Base-by-base conservation (phyloP, 768 basidiomycete species). In the Cystobasidium ongulense region DNA sequence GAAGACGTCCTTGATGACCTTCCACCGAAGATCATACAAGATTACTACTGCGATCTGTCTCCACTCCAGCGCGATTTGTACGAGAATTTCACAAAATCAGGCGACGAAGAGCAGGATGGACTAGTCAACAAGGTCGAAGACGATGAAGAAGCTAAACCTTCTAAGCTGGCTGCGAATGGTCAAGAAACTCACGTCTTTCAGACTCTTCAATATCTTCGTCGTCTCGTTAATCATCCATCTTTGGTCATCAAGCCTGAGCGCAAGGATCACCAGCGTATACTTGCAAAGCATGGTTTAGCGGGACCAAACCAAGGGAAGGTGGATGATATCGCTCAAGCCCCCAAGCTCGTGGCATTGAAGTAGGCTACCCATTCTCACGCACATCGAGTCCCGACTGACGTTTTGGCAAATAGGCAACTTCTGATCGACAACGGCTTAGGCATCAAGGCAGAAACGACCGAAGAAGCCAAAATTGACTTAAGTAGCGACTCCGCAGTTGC, bases 11-110 rank as follows among this genome's bases (percentile, higher is more conserved):
- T 99, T 72, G 83, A 91, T 75, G 96, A 99, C 80, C 84, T 99
- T 1, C 96, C 96, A 0, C 96, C 96, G 1, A 98, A 99, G 83
- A 99, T 99, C 81, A 98, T 99, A 72, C 96, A 99, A 81, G 96
- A 99, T 80, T 98, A 98, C 81, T 94, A 97, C 79, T 97, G 94
- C 84, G 95, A 98, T 80, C 85, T 99, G 1, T 97, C 95, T 0
- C 90, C 92, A 0, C 82, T 98, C 23, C 96, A 99, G 82, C 93
- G 92, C 80, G 84, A 87, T 75, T 86, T 99, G 21, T 99, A 98
- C 80, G 96, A 98, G 79, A 90, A 95, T 78, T 86, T 87, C 73
- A 90, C 35, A 89, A 35, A 85, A 84, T 74, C 78, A 83, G 41
- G 84, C 86, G 63, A 35, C 27, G 35, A 43, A 35, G 75, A 50